A percentile compares a stretch with the other conserved stretches of the same genome.
These are phyloP conservation scores for Globisporangium carolinianum DNA, from an alignment of 352 stramenopile species.

Conservation along the genomic window DNA sequence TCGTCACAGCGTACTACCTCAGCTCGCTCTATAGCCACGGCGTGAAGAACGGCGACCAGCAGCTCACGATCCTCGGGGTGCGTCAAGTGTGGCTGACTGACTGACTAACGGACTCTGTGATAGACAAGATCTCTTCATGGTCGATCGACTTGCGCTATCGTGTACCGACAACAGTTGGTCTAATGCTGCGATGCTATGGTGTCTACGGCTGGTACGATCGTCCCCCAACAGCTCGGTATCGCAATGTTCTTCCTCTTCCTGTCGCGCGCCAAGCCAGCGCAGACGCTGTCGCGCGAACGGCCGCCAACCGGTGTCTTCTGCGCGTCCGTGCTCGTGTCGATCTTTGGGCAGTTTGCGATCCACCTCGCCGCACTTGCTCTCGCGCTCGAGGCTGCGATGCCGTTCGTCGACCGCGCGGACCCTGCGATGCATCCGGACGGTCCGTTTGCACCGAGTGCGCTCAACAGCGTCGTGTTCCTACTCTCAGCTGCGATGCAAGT, in stretches of 20 bases:
- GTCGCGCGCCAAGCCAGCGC: slow-evolving; percentile 77
- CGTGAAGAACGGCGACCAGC: slow-evolving; percentile 93
- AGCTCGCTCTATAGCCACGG: slow-evolving; percentile 91
- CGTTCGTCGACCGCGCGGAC: slow-evolving; percentile 53
- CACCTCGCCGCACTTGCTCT: slow-evolving; percentile 82
- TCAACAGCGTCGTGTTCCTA: slow-evolving; percentile 95
- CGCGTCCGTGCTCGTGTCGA: slow-evolving; percentile 76
- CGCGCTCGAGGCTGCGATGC: slow-evolving; percentile 37
- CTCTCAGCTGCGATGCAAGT: slow-evolving; percentile 72
- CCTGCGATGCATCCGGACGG: slow-evolving; percentile 59
- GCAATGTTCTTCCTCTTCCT: slow-evolving; percentile 55
- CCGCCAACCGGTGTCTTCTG: slow-evolving; percentile 90
- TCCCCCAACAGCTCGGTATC: slow-evolving; percentile 22
- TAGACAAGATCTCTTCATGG: too few species aligned
- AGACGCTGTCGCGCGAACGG: slow-evolving; percentile 65
- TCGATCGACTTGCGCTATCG: too few species aligned
- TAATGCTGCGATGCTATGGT: too few species aligned
- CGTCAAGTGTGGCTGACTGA: not conserved
- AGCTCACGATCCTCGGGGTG: slow-evolving; percentile 62
- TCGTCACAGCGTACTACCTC: slow-evolving; percentile 92
- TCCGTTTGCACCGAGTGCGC: slow-evolving; percentile 90
- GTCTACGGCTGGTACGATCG: too few species aligned
- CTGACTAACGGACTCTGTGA: too few species aligned
- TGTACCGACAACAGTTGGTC: too few species aligned
- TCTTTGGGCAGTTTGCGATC: slow-evolving; percentile 88